A percentile compares a stretch with the other conserved stretches of the same genome.
These are phyloP conservation scores for Letharia lupina DNA, from an alignment of 495 filamentous ascomycete species.

Conservation along the genomic window DNA sequence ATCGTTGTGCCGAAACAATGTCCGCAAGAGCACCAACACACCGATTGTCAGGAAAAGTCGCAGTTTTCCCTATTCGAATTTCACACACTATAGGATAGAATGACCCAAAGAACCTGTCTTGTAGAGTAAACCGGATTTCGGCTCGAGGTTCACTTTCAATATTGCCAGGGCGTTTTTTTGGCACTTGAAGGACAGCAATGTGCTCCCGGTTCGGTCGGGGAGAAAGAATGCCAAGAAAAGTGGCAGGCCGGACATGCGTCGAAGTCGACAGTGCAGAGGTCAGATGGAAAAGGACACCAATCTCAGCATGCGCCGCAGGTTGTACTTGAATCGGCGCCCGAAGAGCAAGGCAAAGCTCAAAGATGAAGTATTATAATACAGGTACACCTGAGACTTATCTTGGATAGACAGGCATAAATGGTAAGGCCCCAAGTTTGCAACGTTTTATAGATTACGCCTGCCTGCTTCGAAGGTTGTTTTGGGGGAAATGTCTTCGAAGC, in stretches of 20 bases:
- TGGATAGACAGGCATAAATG: neutral
- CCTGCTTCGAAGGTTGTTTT: neutral
- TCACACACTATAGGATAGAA: neutral
- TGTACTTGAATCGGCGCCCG: neutral
- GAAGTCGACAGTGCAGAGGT: neutral
- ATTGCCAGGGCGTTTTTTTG: neutral
- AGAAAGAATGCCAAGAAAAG: neutral
- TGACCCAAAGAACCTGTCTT: neutral
- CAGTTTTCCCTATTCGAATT: neutral
- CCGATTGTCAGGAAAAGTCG: neutral
- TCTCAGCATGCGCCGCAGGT: neutral
- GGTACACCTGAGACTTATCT: neutral
- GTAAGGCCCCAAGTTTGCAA: neutral
- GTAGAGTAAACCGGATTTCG: neutral
- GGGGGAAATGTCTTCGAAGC: neutral
- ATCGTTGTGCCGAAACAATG: neutral
- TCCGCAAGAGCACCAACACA: neutral
- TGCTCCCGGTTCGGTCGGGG: neutral
- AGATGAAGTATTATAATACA: neutral
- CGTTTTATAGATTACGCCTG: neutral
- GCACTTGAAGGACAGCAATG: neutral
- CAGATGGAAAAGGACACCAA: neutral
- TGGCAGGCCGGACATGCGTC: neutral
- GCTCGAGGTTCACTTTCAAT: neutral
- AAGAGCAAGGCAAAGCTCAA: neutral